Base-by-base conservation (phyloP, 1,139 yeast genomes). In the Yamadazyma friedrichii region DNA sequence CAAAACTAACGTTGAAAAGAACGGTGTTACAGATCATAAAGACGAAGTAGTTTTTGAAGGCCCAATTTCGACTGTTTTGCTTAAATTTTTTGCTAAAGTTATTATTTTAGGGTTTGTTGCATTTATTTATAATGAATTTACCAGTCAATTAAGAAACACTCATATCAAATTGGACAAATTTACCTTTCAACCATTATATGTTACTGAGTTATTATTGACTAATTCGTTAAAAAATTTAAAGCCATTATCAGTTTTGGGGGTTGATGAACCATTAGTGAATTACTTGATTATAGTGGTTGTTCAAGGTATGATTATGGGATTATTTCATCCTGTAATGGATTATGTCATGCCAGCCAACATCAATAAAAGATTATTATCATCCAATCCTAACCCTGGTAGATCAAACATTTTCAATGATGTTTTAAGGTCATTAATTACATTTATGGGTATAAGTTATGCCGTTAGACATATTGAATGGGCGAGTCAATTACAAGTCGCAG, bases 391-490 rank as follows among this genome's bases (percentile, higher is more conserved):
- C 44, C 67, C 70, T 1, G 46, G 51, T 27, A 51, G 61, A 11
- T 51, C 53, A 39, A 63, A 61, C 41, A 49, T 70, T 35, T 48
- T 64, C 31, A 70, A 64, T 48, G 78, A 72, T 47, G 58, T 67
- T 29, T 45, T 72, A 30, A 75, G 95, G 47, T 77, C 87, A 31
- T 68, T 78, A 39, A 82, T 88, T 37, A 89, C 95, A 6, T 80
- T 89, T 53, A 65, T 89, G 46, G 97, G 97, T 3, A 79, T 91
- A 24, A 78, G 88, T 8, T 89, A 87, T 55, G 95, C 95, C 16
- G 77, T 89, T 35, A 77, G 94, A 48, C 84, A 84, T 52, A 74
- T 88, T 36, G 84, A 84, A 49, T 88, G 96, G 96, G 67, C 76
- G 33, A 80, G 89, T 0, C 77, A 88, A 15, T 63, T 83, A 34